Conservation (phyloP, 495 filamentous ascomycete genomes). For the Wilcoxina mikolae region DNA sequence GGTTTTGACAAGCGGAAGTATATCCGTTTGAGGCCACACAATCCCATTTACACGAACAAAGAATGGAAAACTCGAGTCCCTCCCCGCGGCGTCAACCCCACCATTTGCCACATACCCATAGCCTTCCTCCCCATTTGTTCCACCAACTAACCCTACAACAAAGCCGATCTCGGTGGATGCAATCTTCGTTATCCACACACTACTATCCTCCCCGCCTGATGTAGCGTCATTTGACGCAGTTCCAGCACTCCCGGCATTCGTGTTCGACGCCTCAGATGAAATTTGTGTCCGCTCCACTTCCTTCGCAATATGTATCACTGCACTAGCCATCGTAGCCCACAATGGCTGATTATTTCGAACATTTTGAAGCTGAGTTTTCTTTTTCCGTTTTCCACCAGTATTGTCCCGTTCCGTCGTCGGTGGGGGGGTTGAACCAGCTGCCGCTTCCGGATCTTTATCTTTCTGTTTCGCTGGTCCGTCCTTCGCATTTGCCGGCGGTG, state of each 20-base stretch:
- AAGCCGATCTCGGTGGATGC: conserved; percentile 25
- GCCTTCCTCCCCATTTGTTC: conserved; percentile 12
- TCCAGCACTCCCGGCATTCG: conserved; percentile 13
- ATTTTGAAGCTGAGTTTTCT: conserved; percentile 27
- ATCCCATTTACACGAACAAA: conserved; percentile 29
- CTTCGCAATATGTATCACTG: conserved; percentile 27
- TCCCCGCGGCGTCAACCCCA: conserved; percentile 17
- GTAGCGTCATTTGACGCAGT: conserved; percentile 15
- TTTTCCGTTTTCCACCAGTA: conserved; percentile 25
- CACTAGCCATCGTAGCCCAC: conserved; percentile 29
- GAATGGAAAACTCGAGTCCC: conserved; percentile 16
- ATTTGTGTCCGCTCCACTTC: conserved; percentile 26
- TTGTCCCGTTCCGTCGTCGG: conserved; percentile 18
- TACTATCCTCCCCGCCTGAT: conserved; percentile 17
- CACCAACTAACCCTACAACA: conserved; percentile 20
- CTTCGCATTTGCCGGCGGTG: conserved; percentile 11
- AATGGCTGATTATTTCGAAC: conserved; percentile 26
- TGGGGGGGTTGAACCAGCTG: conserved; percentile 19
- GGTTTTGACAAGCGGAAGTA: conserved; percentile 10
- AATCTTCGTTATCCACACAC: conserved; percentile 29
- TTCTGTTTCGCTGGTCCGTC: conserved; percentile 25
- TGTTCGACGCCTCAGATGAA: conserved; percentile 24
- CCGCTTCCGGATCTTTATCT: conserved; percentile 29
- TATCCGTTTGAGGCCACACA: conserved; percentile 26
- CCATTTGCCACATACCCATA: conserved; percentile 17